These are phyloP conservation scores for Hypomyces perniciosus DNA, from an alignment of 2,329 filamentous ascomycete genomes.

Conservation along the genomic window DNA sequence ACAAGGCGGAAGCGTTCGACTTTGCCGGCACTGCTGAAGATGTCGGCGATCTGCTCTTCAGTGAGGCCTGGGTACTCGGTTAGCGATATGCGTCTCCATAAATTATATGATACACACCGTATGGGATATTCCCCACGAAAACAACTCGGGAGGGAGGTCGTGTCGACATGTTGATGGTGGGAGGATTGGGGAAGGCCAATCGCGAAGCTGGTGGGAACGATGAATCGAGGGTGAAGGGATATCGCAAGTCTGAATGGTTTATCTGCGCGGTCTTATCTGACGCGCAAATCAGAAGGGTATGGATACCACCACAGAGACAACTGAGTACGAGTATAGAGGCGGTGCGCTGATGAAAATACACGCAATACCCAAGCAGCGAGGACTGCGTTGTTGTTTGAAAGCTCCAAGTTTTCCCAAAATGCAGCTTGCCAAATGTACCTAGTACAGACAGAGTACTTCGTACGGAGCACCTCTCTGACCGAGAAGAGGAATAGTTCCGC, in stretches of 20 bases:
- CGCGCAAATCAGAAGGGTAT: not conserved
- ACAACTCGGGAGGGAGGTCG: constrained; percentile 74
- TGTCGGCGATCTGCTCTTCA: constrained; percentile 92
- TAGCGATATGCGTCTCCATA: constrained; percentile 12
- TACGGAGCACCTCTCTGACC: not conserved
- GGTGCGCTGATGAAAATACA: no score
- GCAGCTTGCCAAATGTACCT: no score
- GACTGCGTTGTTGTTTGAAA: no score
- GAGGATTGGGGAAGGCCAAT: not conserved
- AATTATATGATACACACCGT: constrained; percentile 46
- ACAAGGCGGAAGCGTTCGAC: constrained; percentile 90
- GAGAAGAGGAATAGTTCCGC: not conserved
- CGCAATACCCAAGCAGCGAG: no score
- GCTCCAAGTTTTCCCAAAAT: not conserved
- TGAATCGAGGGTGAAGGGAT: not conserved
- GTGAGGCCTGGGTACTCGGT: constrained; percentile 63
- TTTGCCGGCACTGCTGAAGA: constrained; percentile 83
- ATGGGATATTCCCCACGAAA: constrained; percentile 83
- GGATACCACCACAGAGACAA: not conserved
- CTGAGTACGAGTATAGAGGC: no score
- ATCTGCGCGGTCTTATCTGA: no score
- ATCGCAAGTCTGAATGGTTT: not conserved
- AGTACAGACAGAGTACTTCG: no score
- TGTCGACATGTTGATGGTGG: constrained; percentile 49
- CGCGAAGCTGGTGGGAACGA: not conserved